Conservation (phyloP, 129 eudicot species). For the Artemisia annua region DNA sequence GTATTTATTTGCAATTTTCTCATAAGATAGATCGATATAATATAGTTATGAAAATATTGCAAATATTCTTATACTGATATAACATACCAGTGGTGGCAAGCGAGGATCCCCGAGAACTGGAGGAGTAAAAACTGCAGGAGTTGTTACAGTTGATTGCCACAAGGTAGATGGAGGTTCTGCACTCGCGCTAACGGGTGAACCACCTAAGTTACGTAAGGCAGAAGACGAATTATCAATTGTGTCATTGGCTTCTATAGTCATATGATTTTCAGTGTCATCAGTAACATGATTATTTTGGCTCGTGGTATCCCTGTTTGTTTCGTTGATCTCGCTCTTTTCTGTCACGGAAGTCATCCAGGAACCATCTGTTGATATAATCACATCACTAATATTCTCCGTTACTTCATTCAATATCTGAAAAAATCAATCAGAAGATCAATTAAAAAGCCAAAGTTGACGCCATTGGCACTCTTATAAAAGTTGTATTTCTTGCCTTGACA, state of each 20-base stretch:
- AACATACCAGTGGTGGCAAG: conserved; percentile 10
- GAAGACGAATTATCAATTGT: conserved; percentile 2
- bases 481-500: conserved; percentile 35
- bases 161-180: background rate
- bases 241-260: background rate
- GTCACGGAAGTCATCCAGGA: conserved; percentile 33
- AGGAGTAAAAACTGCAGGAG: background rate
- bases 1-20: background rate
- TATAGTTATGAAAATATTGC: too few relatives aligned
- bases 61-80: too few relatives aligned
- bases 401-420: conserved; percentile 44
- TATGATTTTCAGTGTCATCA: background rate
- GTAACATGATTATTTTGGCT: conserved; percentile 5
- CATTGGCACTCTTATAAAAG: background rate
- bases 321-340: background rate
- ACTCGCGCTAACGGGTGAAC: background rate
- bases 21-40: background rate
- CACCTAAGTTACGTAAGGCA: background rate
- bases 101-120: background rate
- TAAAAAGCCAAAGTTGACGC: background rate
- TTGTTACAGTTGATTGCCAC: background rate
- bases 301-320: background rate
- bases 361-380: conserved; percentile 39
- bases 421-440: conserved; percentile 6
- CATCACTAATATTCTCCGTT: conserved; percentile 32